A percentile compares a stretch with the other conserved stretches of the same genome.
These are phyloP conservation scores for Cyclotella kingstonii DNA, from an alignment of 108 stramenopile genomes.

Conservation along the genomic window DNA sequence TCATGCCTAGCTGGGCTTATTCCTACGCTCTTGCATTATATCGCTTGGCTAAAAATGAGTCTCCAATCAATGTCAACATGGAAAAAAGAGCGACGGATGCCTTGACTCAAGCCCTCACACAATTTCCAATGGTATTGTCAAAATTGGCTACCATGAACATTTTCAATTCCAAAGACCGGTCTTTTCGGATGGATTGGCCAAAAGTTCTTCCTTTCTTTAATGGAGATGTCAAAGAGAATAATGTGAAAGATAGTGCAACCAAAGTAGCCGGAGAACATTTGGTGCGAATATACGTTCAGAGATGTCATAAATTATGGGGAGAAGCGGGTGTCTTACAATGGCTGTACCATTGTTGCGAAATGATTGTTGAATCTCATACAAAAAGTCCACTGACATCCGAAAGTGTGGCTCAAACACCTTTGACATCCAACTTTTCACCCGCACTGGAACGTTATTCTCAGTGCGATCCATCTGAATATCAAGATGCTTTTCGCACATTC, in stretches of 20 bases:
- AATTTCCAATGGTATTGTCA: conserved; percentile 31
- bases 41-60: conserved; percentile 34
- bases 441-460: conserved; percentile 62
- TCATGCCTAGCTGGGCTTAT: conserved; percentile 75
- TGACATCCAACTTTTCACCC: conserved; percentile 31
- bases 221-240: conserved; percentile 4
- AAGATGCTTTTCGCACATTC: conserved; percentile 62
- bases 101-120: conserved; percentile 19
- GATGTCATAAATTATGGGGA: conserved; percentile 40
- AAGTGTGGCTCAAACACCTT: neutral
- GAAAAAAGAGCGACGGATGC: conserved; percentile 37
- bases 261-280: conserved; percentile 34
- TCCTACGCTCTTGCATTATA: conserved; percentile 79
- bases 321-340: conserved; percentile 35
- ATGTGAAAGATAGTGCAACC: conserved; percentile 17
- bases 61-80: neutral
- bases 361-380: conserved; percentile 10
- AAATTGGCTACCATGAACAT: conserved; percentile 43
- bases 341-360: conserved; percentile 31
- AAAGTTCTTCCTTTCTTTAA: conserved; percentile 16
- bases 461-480: conserved; percentile 64
- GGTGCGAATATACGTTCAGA: conserved; percentile 32
- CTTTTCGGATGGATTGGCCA: conserved; percentile 49
- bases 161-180: conserved; percentile 27
- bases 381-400: neutral